These are phyloP conservation scores for Polychaeton citri DNA, from an alignment of 2,329 filamentous ascomycete species.

Conservation along the genomic window DNA sequence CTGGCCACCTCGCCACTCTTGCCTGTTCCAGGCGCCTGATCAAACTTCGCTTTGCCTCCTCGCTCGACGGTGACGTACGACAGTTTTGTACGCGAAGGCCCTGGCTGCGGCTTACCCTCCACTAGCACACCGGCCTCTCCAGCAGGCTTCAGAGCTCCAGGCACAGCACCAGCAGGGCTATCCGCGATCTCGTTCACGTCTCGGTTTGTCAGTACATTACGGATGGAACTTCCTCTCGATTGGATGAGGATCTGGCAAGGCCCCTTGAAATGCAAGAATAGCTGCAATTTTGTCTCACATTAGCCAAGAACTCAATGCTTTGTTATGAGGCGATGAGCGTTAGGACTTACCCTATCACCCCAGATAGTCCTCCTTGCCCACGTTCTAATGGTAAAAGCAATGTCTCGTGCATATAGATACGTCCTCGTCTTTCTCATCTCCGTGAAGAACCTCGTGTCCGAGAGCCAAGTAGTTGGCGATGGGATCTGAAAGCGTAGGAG, in stretches of 20 bases:
- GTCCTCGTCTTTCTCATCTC: constrained; percentile 56
- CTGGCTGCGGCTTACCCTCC: constrained; percentile 2
- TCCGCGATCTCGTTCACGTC: constrained; percentile 88
- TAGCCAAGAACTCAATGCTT: constrained; percentile 1
- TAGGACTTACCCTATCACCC: constrained; percentile 60
- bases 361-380: constrained; percentile 71
- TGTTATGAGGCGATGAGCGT: no score
- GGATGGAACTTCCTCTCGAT: constrained; percentile 65
- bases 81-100: constrained; percentile 11
- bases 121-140: constrained; percentile 14
- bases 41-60: constrained; percentile 20
- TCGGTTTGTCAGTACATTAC: constrained; percentile 61
- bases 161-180: constrained; percentile 57
- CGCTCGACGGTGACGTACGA: constrained; percentile 21
- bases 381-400: constrained; percentile 58
- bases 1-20: no score
- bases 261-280: constrained; percentile 83
- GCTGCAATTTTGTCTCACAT: constrained; percentile 20
- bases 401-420: constrained; percentile 56
- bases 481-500: constrained; percentile 67
- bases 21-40: constrained; percentile 8
- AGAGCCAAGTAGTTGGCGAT: constrained; percentile 47
- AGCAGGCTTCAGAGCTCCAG: constrained; percentile 27
- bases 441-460: constrained; percentile 59
- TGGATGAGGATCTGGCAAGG: constrained; percentile 79